Percentiles rank a stretch among this genome's conserved stretches.
phyloP scores from a whole-genome alignment of 2,329 filamentous ascomycete genomes.

The Madurella mycetomatis region DNA sequence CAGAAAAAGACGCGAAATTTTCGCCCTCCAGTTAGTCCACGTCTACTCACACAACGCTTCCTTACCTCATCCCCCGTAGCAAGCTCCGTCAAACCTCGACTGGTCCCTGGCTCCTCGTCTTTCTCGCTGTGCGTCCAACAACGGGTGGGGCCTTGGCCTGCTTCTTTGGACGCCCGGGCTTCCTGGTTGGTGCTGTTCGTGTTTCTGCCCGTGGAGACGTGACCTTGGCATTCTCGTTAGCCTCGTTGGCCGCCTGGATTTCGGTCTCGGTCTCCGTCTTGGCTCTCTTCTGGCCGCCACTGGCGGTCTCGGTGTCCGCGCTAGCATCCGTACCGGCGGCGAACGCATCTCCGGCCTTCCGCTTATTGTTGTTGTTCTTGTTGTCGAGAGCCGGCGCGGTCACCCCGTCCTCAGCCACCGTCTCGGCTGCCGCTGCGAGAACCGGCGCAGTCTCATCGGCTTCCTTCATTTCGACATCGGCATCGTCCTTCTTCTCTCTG shows the following conservation, averaged over 20 bases:
- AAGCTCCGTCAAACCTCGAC: conserved; percentile 12
- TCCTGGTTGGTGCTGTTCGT: conserved; percentile 27
- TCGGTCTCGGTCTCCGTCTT: neutral
- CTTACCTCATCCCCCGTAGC: neutral
- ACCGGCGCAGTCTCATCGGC: neutral
- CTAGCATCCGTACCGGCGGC: neutral
- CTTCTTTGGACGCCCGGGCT: conserved; percentile 35
- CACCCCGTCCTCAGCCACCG: neutral
- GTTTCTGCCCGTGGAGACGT: neutral
- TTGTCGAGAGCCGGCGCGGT: neutral
- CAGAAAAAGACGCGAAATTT: neutral
- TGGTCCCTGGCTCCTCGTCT: conserved; percentile 28
- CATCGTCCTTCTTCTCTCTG: neutral
- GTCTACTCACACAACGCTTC: neutral
- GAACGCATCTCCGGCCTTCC: conserved; percentile 10
- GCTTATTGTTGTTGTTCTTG: conserved; percentile 1
- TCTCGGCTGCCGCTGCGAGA: neutral
- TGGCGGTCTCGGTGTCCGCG: neutral
- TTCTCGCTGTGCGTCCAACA: conserved; percentile 22
- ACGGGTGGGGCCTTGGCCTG: conserved; percentile 23
- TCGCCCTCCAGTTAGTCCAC: neutral
- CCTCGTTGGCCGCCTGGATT: neutral
- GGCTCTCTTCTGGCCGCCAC: neutral
- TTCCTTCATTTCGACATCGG: conserved; percentile 21
- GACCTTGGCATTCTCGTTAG: conserved; percentile 8